These are phyloP conservation scores for Morella rubra DNA, from an alignment of 306 rosid genomes.

Conservation along the genomic window DNA sequence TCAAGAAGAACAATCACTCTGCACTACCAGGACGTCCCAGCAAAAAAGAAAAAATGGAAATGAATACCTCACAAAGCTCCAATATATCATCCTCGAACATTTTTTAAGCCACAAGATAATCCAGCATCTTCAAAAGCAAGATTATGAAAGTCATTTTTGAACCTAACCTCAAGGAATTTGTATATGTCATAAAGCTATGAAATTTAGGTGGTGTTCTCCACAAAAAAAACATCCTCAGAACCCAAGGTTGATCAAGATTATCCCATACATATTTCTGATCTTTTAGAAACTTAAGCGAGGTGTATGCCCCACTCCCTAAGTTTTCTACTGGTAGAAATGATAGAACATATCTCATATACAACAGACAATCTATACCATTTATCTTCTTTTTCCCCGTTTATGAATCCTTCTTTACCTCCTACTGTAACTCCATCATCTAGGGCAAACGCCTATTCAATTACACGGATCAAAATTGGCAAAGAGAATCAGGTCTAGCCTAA, in stretches of 20 bases:
- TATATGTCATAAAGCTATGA: background rate
- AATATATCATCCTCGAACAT: background rate
- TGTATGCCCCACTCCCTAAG: background rate
- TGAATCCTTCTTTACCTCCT: background rate
- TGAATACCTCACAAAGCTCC: background rate
- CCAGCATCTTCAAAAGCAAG: background rate
- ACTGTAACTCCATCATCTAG: background rate
- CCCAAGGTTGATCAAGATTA: too few species aligned
- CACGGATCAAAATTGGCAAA: background rate
- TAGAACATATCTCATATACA: background rate
- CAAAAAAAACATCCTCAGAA: too few species aligned
- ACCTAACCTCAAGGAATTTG: background rate
- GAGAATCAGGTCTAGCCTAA: background rate
- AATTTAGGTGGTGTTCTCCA: background rate
- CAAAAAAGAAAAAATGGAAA: background rate
- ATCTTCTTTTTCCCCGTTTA: background rate
- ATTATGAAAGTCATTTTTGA: background rate
- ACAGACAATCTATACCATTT: background rate
- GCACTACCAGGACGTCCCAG: background rate
- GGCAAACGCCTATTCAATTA: too few species aligned
- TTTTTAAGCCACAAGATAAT: slow-evolving; percentile 2
- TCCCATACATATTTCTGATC: background rate
- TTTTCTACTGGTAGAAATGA: background rate
- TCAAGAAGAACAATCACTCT: slow-evolving; percentile 1
- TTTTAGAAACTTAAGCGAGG: background rate